phyloP scores from a whole-genome alignment of 2,329 filamentous ascomycete species.

The Cladobotryum mycophilum region DNA sequence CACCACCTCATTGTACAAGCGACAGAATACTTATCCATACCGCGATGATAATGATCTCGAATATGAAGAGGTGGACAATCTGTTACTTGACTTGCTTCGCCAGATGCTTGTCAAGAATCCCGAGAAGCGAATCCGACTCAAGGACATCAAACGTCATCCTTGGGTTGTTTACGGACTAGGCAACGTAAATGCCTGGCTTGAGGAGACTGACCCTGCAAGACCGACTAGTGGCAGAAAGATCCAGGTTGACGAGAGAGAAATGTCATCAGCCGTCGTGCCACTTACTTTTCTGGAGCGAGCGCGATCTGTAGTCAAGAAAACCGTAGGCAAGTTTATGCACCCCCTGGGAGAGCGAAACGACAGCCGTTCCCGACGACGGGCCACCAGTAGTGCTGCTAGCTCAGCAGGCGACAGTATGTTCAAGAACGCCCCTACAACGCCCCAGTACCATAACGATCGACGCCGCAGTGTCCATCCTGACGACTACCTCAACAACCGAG shows the following conservation, averaged over 20 bases:
- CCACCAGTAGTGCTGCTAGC: slow-evolving; percentile 58
- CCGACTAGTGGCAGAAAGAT: slow-evolving; percentile 78
- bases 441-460: slow-evolving; percentile 47
- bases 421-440: slow-evolving; percentile 40
- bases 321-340: slow-evolving; percentile 57
- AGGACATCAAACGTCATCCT: slow-evolving; percentile 87
- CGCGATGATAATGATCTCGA: slow-evolving; percentile 70
- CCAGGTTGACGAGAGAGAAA: slow-evolving; percentile 83
- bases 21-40: slow-evolving; percentile 58
- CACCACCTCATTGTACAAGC: slow-evolving; percentile 48
- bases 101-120: slow-evolving; percentile 86
- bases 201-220: slow-evolving; percentile 80
- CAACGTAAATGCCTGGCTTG: slow-evolving; percentile 76
- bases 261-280: slow-evolving; percentile 84
- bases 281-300: slow-evolving; percentile 82
- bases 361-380: slow-evolving; percentile 47
- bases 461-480: slow-evolving; percentile 49
- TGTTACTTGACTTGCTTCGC: slow-evolving; percentile 69
- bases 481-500: slow-evolving; percentile 44
- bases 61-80: slow-evolving; percentile 80
- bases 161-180: slow-evolving; percentile 80
- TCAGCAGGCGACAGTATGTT: slow-evolving; percentile 51
- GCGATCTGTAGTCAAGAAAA: slow-evolving; percentile 67
- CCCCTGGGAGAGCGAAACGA: slow-evolving; percentile 53
- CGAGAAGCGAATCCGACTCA: slow-evolving; percentile 76